Conservation (phyloP, 768 basidiomycete genomes). For the Neoboletus magnificus region DNA sequence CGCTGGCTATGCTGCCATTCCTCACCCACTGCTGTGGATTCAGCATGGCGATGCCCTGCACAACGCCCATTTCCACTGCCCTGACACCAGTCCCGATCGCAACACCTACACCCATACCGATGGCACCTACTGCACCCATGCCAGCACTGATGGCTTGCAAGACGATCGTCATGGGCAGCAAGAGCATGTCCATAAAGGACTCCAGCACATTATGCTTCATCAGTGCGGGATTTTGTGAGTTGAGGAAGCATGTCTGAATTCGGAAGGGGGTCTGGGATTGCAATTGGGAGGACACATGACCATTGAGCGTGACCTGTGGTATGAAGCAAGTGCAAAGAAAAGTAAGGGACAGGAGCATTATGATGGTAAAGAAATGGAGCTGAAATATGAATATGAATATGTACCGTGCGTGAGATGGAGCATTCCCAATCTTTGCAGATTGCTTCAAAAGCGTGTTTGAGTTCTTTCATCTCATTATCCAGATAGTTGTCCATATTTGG, state of each 20-base stretch:
- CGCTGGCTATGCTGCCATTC: slow-evolving; percentile 22
- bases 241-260: slow-evolving; percentile 60
- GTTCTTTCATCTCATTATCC: slow-evolving; percentile 84
- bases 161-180: slow-evolving; percentile 95
- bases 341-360: background rate
- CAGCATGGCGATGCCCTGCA: slow-evolving; percentile 82
- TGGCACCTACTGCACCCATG: slow-evolving; percentile 64
- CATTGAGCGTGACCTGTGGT: slow-evolving; percentile 11
- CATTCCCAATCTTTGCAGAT: slow-evolving; percentile 82
- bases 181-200: slow-evolving; percentile 83
- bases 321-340: background rate
- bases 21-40: slow-evolving; percentile 87
- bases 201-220: slow-evolving; percentile 92
- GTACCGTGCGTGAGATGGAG: slow-evolving; percentile 43
- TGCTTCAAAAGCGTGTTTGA: slow-evolving; percentile 68
- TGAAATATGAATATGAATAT: background rate
- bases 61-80: slow-evolving; percentile 66
- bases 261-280: slow-evolving; percentile 3
- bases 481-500: slow-evolving; percentile 97
- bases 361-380: too few relatives aligned
- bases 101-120: slow-evolving; percentile 62
- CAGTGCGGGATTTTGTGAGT: slow-evolving; percentile 83
- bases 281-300: background rate
- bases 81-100: slow-evolving; percentile 54
- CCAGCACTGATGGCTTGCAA: slow-evolving; percentile 76